A percentile compares a stretch with the other conserved stretches of the same genome.
These are phyloP conservation scores for Apiosordaria backusii DNA, from an alignment of 495 filamentous ascomycete species.

Conservation along the genomic window DNA sequence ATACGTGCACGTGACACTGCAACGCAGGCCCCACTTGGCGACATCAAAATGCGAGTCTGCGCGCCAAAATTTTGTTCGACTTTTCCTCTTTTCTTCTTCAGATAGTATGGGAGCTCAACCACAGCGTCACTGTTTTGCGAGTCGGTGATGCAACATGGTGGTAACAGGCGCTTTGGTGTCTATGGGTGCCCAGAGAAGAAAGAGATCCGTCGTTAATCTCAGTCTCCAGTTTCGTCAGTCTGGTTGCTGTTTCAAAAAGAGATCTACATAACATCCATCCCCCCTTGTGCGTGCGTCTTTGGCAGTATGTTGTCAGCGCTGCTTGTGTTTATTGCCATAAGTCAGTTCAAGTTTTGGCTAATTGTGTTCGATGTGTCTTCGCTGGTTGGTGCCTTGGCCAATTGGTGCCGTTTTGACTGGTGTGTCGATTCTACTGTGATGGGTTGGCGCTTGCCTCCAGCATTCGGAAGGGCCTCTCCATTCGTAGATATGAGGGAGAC, in stretches of 20 bases:
- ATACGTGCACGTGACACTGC: slow-evolving; percentile 15
- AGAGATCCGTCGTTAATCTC: slow-evolving; percentile 61
- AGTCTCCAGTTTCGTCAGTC: slow-evolving; percentile 46
- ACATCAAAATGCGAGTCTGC: background rate
- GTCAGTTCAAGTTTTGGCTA: too few relatives aligned
- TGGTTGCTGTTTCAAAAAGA: slow-evolving; percentile 56
- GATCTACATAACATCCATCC: slow-evolving; percentile 47
- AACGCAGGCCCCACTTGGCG: background rate
- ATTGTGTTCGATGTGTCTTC: too few relatives aligned
- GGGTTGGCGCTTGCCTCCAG: too few relatives aligned
- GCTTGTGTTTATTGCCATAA: background rate
- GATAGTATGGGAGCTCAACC: slow-evolving; percentile 49
- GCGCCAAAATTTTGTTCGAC: slow-evolving; percentile 17
- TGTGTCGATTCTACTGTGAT: too few relatives aligned
- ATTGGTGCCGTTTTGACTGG: too few relatives aligned
- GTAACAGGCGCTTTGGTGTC: slow-evolving; percentile 39
- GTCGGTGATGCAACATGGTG: slow-evolving; percentile 35
- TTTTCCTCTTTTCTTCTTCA: slow-evolving; percentile 39
- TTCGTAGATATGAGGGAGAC: too few relatives aligned
- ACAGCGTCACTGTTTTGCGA: slow-evolving; percentile 33
- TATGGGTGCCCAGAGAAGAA: slow-evolving; percentile 44
- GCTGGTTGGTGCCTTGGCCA: too few relatives aligned
- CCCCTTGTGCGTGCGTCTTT: background rate
- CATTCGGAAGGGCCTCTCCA: too few relatives aligned
- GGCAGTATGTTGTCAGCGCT: too few relatives aligned